These are phyloP conservation scores for Quercus wislizeni DNA, from an alignment of 306 rosid species.

Conservation along the genomic window DNA sequence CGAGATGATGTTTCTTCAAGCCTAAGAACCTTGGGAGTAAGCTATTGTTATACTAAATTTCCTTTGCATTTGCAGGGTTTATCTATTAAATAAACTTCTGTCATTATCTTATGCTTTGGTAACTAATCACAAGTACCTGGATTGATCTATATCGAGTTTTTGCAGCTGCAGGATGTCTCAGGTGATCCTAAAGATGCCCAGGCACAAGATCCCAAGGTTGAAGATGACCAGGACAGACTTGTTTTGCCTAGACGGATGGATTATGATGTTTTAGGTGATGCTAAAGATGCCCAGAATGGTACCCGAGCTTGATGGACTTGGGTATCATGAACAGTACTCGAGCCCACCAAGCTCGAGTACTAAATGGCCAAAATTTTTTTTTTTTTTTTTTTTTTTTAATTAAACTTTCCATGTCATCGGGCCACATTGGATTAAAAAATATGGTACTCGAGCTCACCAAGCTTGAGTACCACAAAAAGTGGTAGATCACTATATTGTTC, in stretches of 20 bases:
- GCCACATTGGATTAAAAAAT: too few species aligned
- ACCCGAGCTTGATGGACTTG: too few species aligned
- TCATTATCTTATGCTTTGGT: neutral
- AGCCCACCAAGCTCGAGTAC: too few species aligned
- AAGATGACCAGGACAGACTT: constrained; percentile 7
- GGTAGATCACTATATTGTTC: too few species aligned
- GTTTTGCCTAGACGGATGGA: neutral
- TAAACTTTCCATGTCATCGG: too few species aligned
- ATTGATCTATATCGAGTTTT: constrained; percentile 8
- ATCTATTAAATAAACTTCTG: neutral
- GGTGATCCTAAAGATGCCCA: constrained; percentile 36
- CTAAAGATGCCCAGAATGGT: neutral
- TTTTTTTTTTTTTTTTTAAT: too few species aligned
- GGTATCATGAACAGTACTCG: too few species aligned
- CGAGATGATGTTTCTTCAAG: constrained; percentile 91
- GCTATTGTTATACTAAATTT: constrained; percentile 21
- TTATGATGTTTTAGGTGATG: neutral
- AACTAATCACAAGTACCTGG: neutral
- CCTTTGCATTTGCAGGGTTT: neutral
- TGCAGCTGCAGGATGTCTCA: constrained; percentile 72
- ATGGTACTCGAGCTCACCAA: too few species aligned
- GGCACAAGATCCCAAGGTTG: constrained; percentile 4
- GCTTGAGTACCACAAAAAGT: too few species aligned
- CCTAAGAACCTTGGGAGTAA: constrained; percentile 74
- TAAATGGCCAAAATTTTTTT: too few species aligned